Evolutionary conservation across 2,329 filamentous ascomycete genomes (phyloP).

Genomic region (Colletotrichum limetticola): DNA sequence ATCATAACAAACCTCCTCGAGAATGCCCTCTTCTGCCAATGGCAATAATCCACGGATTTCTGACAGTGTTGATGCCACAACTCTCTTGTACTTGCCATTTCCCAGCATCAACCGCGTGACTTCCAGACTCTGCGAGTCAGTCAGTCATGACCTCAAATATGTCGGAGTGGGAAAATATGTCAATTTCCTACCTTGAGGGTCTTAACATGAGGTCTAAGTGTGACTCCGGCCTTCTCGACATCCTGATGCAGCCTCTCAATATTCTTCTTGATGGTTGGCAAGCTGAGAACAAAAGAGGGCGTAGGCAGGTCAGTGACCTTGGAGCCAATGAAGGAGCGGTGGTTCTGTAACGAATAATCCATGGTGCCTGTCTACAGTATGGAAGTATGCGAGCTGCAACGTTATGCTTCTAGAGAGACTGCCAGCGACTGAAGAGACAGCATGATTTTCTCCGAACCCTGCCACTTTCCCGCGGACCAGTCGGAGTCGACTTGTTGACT

Average conservation of each 20-base stretch:
- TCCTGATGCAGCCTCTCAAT: constrained; percentile 48
- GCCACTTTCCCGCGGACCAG: neutral
- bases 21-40: constrained; percentile 49
- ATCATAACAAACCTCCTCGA: constrained; percentile 48
- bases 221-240: constrained; percentile 49
- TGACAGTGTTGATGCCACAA: constrained; percentile 52
- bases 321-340: constrained; percentile 48
- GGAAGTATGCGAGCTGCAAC: neutral
- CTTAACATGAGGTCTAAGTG: constrained; percentile 56
- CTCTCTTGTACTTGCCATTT: constrained; percentile 47
- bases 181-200: constrained; percentile 50
- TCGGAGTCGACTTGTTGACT: neutral
- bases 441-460: neutral
- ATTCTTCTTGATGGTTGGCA: constrained; percentile 50
- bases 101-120: constrained; percentile 53
- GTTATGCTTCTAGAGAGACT: neutral
- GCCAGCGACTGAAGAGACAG: neutral
- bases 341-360: constrained; percentile 44
- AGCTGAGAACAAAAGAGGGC: constrained; percentile 51
- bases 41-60: constrained; percentile 52
- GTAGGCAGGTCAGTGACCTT: constrained; percentile 48
- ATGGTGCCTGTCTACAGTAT: constrained; percentile 30
- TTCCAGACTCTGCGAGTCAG: constrained; percentile 43
- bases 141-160: neutral
- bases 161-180: too few relatives aligned